Evolutionary conservation across 768 basidiomycete genomes (phyloP), one percentile per base, ranked within the genome.

Genomic region (Exsudoporus frostii): DNA sequence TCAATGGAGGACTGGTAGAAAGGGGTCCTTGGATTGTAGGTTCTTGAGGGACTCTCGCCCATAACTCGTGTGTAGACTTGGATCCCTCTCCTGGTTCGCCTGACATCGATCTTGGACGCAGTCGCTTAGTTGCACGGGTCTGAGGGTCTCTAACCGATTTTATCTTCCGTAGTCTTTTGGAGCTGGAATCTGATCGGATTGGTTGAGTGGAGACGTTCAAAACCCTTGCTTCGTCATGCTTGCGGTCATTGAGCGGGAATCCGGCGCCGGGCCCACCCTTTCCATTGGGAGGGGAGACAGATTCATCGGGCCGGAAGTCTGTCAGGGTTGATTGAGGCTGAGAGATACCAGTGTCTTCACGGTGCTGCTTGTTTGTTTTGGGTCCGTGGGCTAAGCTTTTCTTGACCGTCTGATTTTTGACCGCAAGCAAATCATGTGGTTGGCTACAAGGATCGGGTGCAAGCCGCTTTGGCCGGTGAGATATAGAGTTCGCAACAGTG

Each of bases 391-490:
- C 5, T 13, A 17, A 45, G 30, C 4, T 37, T 19, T 20, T 30
- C 53, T 36, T 29, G 25, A 48, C 33, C 22, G 17, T 25, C 17
- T 29, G 42, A 17, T 27, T 15, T 8, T 33, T 24, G 27, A 25
- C 37, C 46, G 11, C 46, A 13, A 11, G 17, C 20, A 37, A 17
- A 10, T 34, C 44, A 25, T 11, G 29, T 14, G 50, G 15, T 37
- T 33, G 56, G 15, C n/a, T 40, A 44, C 32, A 37, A 34, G 45
- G 39, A 36, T 51, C 29, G 39, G 60, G 24, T 24, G 52, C 43
- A 25, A 48, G 9, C 34, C 61, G 55, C 33, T 61, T 64, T 24
- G 55, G 38, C 22, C 45, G 55, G 43, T 54, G 57, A 22, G 49
- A 46, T 14, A 48, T 4, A 14, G 57, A 34, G 14, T 40, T 44